phyloP scores from a whole-genome alignment of 2,329 filamentous ascomycete genomes.

The Lachnum nothofagi region DNA sequence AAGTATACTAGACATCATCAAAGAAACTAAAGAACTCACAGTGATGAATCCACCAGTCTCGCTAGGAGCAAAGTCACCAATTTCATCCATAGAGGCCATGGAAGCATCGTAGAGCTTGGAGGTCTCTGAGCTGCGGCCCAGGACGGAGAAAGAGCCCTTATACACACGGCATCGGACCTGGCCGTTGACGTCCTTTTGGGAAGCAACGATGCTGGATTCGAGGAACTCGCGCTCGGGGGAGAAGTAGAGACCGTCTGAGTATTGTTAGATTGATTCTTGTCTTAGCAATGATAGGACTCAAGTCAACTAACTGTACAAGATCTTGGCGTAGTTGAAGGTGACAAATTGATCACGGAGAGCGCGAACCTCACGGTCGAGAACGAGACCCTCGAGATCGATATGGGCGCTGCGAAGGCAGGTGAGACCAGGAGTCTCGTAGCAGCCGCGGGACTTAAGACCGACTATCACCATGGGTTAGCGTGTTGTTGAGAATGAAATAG shows the following conservation, averaged over 20 bases:
- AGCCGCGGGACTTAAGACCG: conserved; percentile 74
- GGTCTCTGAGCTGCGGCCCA: conserved; percentile 56
- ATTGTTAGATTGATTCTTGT: too few relatives aligned
- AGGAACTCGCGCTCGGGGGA: conserved; percentile 67
- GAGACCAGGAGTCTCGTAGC: conserved; percentile 56
- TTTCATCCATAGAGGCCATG: conserved; percentile 65
- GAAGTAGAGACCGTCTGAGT: conserved; percentile 53
- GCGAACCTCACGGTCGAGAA: conserved; percentile 63
- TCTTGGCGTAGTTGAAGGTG: conserved; percentile 57
- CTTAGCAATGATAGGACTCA: neutral
- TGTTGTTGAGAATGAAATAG: neutral
- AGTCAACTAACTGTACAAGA: conserved; percentile 41
- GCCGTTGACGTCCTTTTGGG: conserved; percentile 58
- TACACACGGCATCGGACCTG: conserved; percentile 58
- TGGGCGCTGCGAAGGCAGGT: conserved; percentile 33
- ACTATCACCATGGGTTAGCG: conserved; percentile 32
- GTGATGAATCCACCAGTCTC: conserved; percentile 64
- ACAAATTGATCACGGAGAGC: conserved; percentile 67
- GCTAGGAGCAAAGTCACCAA: conserved; percentile 60
- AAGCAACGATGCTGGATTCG: conserved; percentile 57
- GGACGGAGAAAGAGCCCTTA: conserved; percentile 60
- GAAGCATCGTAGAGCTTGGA: conserved; percentile 65
- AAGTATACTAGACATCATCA: too few relatives aligned
- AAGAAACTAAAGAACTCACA: conserved; percentile 37
- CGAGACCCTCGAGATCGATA: conserved; percentile 60